Evolutionary conservation across 768 basidiomycete genomes (phyloP), one percentile per base, ranked within the genome.

Genomic region (Arthromyces matolae): DNA sequence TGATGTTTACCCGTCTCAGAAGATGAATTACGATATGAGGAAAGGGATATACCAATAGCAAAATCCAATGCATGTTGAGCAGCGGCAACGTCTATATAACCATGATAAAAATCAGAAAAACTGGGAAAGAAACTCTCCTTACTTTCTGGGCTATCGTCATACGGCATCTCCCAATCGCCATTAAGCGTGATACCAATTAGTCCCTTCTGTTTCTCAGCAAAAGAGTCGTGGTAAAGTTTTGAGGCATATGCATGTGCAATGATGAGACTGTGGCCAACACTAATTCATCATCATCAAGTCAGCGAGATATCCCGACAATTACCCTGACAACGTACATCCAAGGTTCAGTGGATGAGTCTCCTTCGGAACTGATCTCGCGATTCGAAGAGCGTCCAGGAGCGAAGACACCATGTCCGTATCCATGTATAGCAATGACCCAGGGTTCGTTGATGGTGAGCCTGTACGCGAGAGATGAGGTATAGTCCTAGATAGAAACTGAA

Each of bases 391-490:
- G 70, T 31, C 85, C 84, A 35, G 84, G 85, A 3, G 83, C 86
- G 53, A 88, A 88, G 12, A 81, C 75, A 37, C 84, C 86, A 37
- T 78, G 72, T 12, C 81, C 81, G 57, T 86, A 83, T n/a, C 86
- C 85, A 39, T 84, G 68, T 55, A 85, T 71, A 41, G 85, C 76
- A 42, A 83, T 72, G 60, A 81, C 81, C 83, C 81, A 85, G 0
- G 84, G 84, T 67, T 90, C 86, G 62, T 89, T 88, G 65, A 87
- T 71, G 3, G 85, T 88, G 40, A 87, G 62, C 83, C 81, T 83
- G 52, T 47, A 31, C n/a, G 38, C 55, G 42, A 48, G 47, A 57
- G 65, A 38, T 60, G 53, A 28, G 51, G 54, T 51, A 44, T 51
- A 60, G 62, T 34, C 19, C 27, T 45, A 9, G 28, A 38, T 27